Evolutionary conservation across 78 protist genomes (phyloP).

Genomic region (Guillardia theta): DNA sequence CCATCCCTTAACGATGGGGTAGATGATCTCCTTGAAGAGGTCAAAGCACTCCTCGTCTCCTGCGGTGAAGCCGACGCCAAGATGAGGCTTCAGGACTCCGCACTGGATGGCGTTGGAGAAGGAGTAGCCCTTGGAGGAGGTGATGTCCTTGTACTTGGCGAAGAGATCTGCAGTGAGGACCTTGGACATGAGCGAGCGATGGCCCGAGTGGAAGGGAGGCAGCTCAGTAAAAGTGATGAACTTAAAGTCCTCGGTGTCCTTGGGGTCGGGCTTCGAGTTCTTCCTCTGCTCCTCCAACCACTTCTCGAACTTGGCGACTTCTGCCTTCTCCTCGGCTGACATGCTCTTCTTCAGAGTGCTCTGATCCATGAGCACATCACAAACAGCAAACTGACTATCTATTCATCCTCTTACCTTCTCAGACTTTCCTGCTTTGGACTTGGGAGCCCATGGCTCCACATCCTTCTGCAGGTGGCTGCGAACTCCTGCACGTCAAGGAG

Average conservation of each 20-base stretch:
- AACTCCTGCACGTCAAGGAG: no score
- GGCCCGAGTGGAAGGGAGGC: not conserved
- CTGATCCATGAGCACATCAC: no score
- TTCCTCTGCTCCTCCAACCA: not conserved
- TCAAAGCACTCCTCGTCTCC: conserved; percentile 13
- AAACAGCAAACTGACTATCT: no score
- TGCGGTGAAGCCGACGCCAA: not conserved
- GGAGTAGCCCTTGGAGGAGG: conserved; percentile 16
- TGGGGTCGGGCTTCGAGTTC: not conserved
- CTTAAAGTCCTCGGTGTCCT: not conserved
- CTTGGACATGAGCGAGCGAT: not conserved
- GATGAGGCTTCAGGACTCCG: not conserved
- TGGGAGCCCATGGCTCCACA: no score
- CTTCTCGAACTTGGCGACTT: no score
- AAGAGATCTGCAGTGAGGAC: not conserved
- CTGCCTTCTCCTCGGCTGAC: no score
- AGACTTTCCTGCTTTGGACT: no score
- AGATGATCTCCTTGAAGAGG: not conserved
- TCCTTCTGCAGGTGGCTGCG: no score
- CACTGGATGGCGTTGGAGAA: not conserved
- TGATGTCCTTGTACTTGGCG: not conserved
- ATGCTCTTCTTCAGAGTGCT: no score
- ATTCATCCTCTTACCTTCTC: no score
- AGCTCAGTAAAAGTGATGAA: not conserved
- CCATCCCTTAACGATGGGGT: not conserved